Evolutionary conservation across 306 rosid species (phyloP), one percentile per base, ranked within the genome.

Genomic region (Vicia faba): DNA sequence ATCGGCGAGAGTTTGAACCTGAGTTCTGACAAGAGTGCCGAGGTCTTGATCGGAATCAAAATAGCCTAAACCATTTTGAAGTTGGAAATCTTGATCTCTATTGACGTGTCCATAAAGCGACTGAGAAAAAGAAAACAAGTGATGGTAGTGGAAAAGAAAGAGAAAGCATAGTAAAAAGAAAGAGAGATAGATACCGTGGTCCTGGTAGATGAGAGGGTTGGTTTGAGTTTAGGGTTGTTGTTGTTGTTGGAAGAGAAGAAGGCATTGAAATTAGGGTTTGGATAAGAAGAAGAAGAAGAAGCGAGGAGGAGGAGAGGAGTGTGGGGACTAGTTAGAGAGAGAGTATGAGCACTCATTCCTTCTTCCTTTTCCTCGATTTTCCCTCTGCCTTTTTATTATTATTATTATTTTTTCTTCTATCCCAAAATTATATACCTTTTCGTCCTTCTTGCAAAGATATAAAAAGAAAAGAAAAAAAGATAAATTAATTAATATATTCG

Each of bases 1-100:
- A 82, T 90, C 86, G 35, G 85, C 88, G 46, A 93, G 16, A 33
- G 99, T 80, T 80, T 93, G 91, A 56, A 83, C 90, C 79, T 93
- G 99, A 12, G 96, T 84, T 41, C 97, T 96, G 76, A 93, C 85
- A 75, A 80, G 87, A 46, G 60, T 79, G 72, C 89, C 87, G 12
- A 66, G 33, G 35, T 89, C 88, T 55, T 93, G 95, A 66, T 90
- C 89, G 11, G 89, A 83, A 55, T 91, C 96, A 75, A 76, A 87
- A 84, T 76, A 81, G 36, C 73, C 74, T 11, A 40, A 55, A 5
- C 72, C 82, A 35, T 79, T 80, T 59, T 74, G 83, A 70, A 72
- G 72, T 43, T 75, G 43, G 66, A n/a, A 66, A 51, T 48, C 77
- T 81, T 62, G 80, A 74, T 84, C 81, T 78, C 88, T 80, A 48